phyloP scores from a whole-genome alignment of 768 basidiomycete species.

The Plicaturopsis crispa region DNA sequence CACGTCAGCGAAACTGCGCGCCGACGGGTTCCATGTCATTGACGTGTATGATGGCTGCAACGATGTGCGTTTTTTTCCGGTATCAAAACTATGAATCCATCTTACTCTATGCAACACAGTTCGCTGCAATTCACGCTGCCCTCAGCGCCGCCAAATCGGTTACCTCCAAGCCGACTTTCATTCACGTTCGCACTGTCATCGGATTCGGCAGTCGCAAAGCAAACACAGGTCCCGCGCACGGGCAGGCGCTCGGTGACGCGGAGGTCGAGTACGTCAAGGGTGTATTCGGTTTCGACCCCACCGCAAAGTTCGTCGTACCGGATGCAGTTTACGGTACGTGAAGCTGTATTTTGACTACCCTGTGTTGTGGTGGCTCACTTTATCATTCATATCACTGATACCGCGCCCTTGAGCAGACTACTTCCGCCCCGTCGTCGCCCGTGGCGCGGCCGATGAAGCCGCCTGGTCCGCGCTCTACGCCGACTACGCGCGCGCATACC shows the following conservation, averaged over 20 bases:
- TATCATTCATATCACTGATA: background rate
- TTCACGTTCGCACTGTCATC: slow-evolving; percentile 7
- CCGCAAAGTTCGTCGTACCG: slow-evolving; percentile 4
- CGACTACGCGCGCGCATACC: slow-evolving; percentile 3
- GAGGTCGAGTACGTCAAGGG: slow-evolving; percentile 8
- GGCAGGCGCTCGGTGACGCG: slow-evolving; percentile 4
- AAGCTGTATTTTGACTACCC: no score
- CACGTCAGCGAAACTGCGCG: background rate
- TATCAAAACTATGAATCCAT: no score
- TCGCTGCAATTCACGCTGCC: slow-evolving; percentile 1
- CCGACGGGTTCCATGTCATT: slow-evolving; percentile 7
- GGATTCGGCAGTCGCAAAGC: slow-evolving; percentile 8
- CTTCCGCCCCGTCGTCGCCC: slow-evolving; percentile 4
- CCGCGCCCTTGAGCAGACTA: no score
- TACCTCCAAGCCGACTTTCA: slow-evolving; percentile 6
- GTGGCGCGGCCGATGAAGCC: slow-evolving; percentile 4
- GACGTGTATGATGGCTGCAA: slow-evolving; percentile 5
- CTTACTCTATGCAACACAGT: no score
- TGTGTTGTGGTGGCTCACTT: background rate
- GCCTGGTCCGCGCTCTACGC: slow-evolving; percentile 4
- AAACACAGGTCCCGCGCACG: slow-evolving; percentile 8
- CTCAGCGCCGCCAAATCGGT: slow-evolving; percentile 1
- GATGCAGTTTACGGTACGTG: slow-evolving; percentile 6
- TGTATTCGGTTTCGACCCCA: slow-evolving; percentile 7
- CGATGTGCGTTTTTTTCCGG: slow-evolving; percentile 3